These are phyloP conservation scores for Colletotrichum tamarilloi DNA, from an alignment of 2,329 filamentous ascomycete species.

Conservation along the genomic window DNA sequence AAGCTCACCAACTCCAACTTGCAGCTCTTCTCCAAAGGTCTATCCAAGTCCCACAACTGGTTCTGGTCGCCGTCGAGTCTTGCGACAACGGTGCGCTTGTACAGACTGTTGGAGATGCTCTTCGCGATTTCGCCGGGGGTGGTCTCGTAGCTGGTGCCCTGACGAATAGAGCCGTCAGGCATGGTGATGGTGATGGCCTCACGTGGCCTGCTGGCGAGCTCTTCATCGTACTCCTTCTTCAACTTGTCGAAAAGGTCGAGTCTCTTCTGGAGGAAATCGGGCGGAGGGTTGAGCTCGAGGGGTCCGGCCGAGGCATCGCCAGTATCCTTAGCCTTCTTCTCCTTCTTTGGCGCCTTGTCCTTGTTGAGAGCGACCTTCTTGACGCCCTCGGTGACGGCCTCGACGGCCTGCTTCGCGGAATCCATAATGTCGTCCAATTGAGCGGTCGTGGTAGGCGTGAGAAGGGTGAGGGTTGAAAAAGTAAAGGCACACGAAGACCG, in stretches of 20 bases:
- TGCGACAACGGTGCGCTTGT: conserved; percentile 88
- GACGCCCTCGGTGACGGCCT: conserved; percentile 64
- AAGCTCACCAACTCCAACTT: conserved; percentile 88
- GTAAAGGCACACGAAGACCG: not conserved
- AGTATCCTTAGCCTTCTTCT: conserved; percentile 55
- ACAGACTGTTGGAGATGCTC: conserved; percentile 85
- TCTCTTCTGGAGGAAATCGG: conserved; percentile 84
- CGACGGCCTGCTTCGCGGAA: conserved; percentile 58
- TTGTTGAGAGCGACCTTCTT: conserved; percentile 67
- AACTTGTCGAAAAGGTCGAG: conserved; percentile 89
- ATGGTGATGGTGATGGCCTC: conserved; percentile 81
- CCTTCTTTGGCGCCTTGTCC: conserved; percentile 63
- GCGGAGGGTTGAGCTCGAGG: conserved; percentile 64
- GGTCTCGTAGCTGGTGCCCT: conserved; percentile 90
- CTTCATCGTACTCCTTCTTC: conserved; percentile 85
- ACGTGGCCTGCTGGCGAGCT: conserved; percentile 76
- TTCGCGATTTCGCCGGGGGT: conserved; percentile 83
- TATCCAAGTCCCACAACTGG: conserved; percentile 91
- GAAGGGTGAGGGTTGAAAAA: not conserved
- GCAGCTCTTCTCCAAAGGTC: conserved; percentile 89
- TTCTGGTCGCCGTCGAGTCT: conserved; percentile 78
- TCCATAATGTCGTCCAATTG: conserved; percentile 52
- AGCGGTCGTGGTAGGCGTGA: conserved; percentile 3
- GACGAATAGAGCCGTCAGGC: conserved; percentile 75
- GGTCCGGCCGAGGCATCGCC: conserved; percentile 52